Base-by-base conservation (phyloP, 495 filamentous ascomycete species). In the Talaromyces proteolyticus region DNA sequence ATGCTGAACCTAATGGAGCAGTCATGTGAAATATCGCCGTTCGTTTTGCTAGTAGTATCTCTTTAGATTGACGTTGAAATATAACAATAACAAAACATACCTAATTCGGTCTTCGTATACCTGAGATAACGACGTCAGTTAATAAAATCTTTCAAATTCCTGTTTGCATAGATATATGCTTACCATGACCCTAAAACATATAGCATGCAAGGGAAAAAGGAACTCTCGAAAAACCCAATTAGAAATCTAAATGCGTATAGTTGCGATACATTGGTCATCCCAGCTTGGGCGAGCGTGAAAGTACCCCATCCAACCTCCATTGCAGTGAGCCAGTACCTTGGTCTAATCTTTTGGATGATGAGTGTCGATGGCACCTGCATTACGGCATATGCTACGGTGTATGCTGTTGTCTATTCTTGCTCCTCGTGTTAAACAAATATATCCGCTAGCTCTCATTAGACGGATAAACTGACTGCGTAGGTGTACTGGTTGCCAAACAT, bases 291-390 rank as follows among this genome's bases (percentile, higher is more conserved):
- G 60, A 70, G 20, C 0, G 72, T 74, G 37, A 72, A 63, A 1
- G 66, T 40, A 0, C 65, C 68, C 72, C 72, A 75, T 17, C 58
- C 62, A 34, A 74, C 58, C 36, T 74, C 70, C 12, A 73, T 61
- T 6, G 58, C 62, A 0, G 69, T 56, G 10, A 75, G 53, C 63
- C 65, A 74, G 14, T 60, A 53, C 4, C 57, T 58, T 0, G 62
- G 64, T 11, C 64, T 50, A 10, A 67, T 39, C 6, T 39, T 36
- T 12, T 54, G 51, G 5, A 61, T 41, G 17, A 58, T 55, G n/a
- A 61, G 47, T 3, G 51, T 60, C 7, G 50, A 52, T 8, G 55
- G 58, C 14, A 61, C 49, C 22, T 61, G 58, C 50, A 55, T 53
- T 1, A 53, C 50, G 1, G 53, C 50, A 26, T 57, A 61, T 19